These are phyloP conservation scores for Vigna radiata DNA, from an alignment of 306 rosid genomes.

Conservation along the genomic window DNA sequence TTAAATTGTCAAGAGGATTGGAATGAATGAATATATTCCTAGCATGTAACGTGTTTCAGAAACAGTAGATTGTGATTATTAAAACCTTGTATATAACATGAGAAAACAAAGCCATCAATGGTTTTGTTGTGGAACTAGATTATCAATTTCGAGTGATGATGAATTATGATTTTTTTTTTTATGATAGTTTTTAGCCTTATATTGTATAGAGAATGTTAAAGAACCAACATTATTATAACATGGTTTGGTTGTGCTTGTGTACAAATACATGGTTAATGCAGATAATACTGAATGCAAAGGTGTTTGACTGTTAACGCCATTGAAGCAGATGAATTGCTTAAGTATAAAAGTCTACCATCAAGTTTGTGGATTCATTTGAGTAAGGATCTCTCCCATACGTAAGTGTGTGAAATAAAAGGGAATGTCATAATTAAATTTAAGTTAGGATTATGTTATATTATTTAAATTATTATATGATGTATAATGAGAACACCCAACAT, in stretches of 20 bases:
- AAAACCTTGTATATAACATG: slow-evolving; percentile 30
- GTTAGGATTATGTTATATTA: no score
- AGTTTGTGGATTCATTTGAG: background rate
- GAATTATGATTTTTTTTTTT: slow-evolving; percentile 15
- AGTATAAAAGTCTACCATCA: background rate
- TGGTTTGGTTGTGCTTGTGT: background rate
- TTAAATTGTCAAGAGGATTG: background rate
- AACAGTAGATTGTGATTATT: background rate
- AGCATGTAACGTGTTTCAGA: no score
- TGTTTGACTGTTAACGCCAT: background rate
- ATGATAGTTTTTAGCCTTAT: background rate
- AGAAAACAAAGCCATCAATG: slow-evolving; percentile 7
- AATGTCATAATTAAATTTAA: no score
- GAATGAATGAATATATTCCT: no score
- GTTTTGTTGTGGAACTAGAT: background rate
- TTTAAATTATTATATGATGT: no score
- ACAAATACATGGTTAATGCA: background rate
- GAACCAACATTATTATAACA: background rate
- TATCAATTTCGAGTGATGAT: background rate
- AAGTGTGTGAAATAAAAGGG: no score
- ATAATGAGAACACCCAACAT: no score
- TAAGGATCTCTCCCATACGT: no score
- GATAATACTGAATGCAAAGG: background rate
- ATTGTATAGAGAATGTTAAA: background rate
- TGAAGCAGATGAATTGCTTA: background rate